phyloP scores from a whole-genome alignment of 108 stramenopile species.

The Cyclotella kingstonii region DNA sequence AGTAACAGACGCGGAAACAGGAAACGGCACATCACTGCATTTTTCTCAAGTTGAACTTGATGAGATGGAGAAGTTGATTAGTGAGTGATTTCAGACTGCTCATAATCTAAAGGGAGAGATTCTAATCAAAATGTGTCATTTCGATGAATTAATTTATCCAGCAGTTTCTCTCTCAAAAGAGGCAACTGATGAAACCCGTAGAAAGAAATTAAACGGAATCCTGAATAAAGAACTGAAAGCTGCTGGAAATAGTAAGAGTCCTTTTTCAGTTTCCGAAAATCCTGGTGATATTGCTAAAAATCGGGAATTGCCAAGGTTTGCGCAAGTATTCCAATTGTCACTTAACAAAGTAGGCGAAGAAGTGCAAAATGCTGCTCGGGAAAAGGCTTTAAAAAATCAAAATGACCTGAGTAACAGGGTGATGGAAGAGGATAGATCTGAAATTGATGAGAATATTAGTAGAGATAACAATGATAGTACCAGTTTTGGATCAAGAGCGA shows the following conservation, averaged over 20 bases:
- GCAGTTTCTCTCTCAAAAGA: constrained; percentile 49
- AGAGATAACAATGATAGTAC: no score
- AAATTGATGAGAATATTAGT: constrained; percentile 11
- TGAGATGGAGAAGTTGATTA: constrained; percentile 68
- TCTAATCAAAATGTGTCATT: neutral
- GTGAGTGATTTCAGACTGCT: neutral
- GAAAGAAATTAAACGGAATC: constrained; percentile 38
- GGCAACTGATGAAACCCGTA: constrained; percentile 56
- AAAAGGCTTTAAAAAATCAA: constrained; percentile 42
- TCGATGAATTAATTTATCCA: neutral
- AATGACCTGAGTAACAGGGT: constrained; percentile 7
- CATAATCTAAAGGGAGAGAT: neutral
- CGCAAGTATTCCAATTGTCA: constrained; percentile 42
- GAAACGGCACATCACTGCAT: neutral
- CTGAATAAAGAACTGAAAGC: constrained; percentile 54
- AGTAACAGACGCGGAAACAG: neutral
- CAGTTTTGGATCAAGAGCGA: no score
- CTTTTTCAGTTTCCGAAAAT: neutral
- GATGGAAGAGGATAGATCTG: neutral
- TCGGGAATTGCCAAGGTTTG: constrained; percentile 30
- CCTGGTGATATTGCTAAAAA: neutral
- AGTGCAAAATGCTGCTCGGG: constrained; percentile 58
- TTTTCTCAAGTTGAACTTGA: constrained; percentile 49
- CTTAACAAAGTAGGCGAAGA: constrained; percentile 53
- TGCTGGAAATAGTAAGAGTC: neutral